Evolutionary conservation across 345 rosid species (phyloP).

Genomic region (Lumnitzera racemosa): DNA sequence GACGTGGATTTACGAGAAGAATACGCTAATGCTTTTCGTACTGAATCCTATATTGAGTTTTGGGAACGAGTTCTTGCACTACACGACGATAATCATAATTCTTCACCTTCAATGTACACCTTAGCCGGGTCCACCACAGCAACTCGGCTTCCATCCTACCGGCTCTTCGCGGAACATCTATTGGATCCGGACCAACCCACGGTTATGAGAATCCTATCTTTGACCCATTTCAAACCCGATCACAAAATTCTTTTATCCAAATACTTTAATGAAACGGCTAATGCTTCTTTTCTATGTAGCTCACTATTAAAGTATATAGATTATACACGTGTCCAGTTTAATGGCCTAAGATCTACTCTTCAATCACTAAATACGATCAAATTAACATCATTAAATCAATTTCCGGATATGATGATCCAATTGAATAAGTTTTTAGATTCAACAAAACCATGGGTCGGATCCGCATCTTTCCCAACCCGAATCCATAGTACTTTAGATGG

Average conservation of each 20-base stretch:
- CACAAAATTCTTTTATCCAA: constrained; percentile 32
- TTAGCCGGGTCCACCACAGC: constrained; percentile 41
- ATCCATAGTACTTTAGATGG: constrained; percentile 27
- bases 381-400: not conserved
- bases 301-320: constrained; percentile 44
- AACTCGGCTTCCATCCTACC: constrained; percentile 67
- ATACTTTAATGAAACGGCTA: constrained; percentile 51
- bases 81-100: constrained; percentile 13
- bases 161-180: constrained; percentile 63
- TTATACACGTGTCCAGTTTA: constrained; percentile 28
- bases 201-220: constrained; percentile 24
- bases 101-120: constrained; percentile 6
- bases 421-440: constrained; percentile 24
- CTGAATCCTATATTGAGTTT: constrained; percentile 69
- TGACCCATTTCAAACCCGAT: constrained; percentile 14
- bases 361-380: constrained; percentile 3
- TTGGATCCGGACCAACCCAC: constrained; percentile 58
- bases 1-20: constrained; percentile 62
- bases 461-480: constrained; percentile 20
- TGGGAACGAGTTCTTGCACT: constrained; percentile 52
- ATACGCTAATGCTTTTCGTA: constrained; percentile 75
- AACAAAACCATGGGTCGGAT: constrained; percentile 20
- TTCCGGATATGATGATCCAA: constrained; percentile 4
- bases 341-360: constrained; percentile 22
- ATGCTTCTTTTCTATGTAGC: constrained; percentile 53